Base-by-base conservation (phyloP, 208 protist species). In the Leishmania guyanensis region DNA sequence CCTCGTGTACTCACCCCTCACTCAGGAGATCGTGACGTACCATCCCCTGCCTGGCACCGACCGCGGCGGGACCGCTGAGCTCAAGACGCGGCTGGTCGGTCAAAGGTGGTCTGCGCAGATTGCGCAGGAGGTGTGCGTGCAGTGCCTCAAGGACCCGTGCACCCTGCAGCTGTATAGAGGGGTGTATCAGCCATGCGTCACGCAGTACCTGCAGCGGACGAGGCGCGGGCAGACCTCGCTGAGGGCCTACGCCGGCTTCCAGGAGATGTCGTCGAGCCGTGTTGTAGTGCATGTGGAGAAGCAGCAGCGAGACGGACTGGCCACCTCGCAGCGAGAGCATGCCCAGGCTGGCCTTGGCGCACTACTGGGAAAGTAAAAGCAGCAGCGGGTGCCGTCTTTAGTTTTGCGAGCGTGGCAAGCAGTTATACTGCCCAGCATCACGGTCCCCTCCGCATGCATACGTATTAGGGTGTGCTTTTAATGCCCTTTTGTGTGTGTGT, bases 1-100 rank as follows among this genome's bases (percentile, higher is more conserved):
- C 83, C 88, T 98, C 80, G 93, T 98, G 43, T 98, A 96, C 88
- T 92, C 89, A 77, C 95, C 95, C 9, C 46, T 82, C n/a, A 78
- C 65, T 16, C 82, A 91, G 70, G 64, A 78, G 56, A 77, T 95
- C 22, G 68, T 86, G 12, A 70, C 91, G 62, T 88, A 89, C 22
- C 88, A 90, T 53, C 87, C 93, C 16, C 79, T 96, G 43, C 92
- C 92, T 3, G 46, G 60, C 16, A 29, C 56, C 20, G n/a, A 51
- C 53, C 17, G 75, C 46, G 64, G 46, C 62, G 39, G 14, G 39
- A 60, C 48, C 46, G 48, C 56, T 9, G 62, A 14, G 9, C 83
- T 89, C 51, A 91, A 92, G 70, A 84, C 80, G 29, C 84, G 93
- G 26, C 65, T 97, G 66, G 80, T 97, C 0, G 94, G 94, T 5